Conservation (phyloP, 2,329 filamentous ascomycete genomes). For the Fusarium burgessii region DNA sequence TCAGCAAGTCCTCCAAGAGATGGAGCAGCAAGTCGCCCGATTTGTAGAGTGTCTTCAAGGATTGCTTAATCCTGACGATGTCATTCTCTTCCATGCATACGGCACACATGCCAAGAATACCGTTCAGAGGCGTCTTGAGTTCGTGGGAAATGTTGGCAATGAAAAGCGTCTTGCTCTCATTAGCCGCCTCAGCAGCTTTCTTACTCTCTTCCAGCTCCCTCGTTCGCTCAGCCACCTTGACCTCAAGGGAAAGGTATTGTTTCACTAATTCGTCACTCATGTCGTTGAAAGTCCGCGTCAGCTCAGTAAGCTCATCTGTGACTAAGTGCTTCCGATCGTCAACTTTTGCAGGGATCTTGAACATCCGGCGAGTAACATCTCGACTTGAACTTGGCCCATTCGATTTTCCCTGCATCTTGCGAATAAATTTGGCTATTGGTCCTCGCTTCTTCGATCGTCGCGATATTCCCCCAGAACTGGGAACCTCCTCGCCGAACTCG, state of each 20-base stretch:
- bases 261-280: slow-evolving; percentile 92
- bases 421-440: slow-evolving; percentile 54
- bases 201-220: slow-evolving; percentile 89
- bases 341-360: slow-evolving; percentile 88
- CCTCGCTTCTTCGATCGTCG: slow-evolving; percentile 60
- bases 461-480: slow-evolving; percentile 58
- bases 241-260: slow-evolving; percentile 86
- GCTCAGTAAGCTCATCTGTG: slow-evolving; percentile 86
- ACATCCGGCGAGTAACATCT: slow-evolving; percentile 65
- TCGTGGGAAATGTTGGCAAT: slow-evolving; percentile 93
- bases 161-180: slow-evolving; percentile 96
- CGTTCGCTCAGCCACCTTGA: slow-evolving; percentile 85
- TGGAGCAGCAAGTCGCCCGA: slow-evolving; percentile 81
- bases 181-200: slow-evolving; percentile 92
- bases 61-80: slow-evolving; percentile 80
- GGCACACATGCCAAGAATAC: slow-evolving; percentile 93
- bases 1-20: slow-evolving; percentile 87
- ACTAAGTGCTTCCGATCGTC: slow-evolving; percentile 79
- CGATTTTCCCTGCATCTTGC: slow-evolving; percentile 52
- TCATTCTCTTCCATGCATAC: slow-evolving; percentile 95
- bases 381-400: slow-evolving; percentile 49
- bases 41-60: slow-evolving; percentile 86
- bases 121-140: slow-evolving; percentile 93
- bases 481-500: slow-evolving; percentile 55
- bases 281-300: slow-evolving; percentile 88